Conservation (phyloP, 106 monocot genomes). For the Gastrodia elata region DNA sequence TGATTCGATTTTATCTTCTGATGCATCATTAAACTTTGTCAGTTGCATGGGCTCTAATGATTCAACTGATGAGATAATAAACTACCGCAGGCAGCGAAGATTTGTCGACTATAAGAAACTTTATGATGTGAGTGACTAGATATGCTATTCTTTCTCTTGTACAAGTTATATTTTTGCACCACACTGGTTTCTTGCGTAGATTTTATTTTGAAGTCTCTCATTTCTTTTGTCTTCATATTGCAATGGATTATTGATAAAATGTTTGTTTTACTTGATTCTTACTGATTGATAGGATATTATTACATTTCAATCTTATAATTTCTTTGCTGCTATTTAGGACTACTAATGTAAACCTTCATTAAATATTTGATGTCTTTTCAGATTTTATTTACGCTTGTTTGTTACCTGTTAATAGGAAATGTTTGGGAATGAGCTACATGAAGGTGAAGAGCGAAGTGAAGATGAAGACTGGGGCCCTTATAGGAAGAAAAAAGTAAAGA, state of each 20-base stretch:
- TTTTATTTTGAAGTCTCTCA: neutral
- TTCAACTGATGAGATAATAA: slow-evolving; percentile 28
- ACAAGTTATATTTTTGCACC: neutral
- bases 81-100: slow-evolving; percentile 40
- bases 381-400: neutral
- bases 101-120: slow-evolving; percentile 82
- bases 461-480: slow-evolving; percentile 87
- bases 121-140: slow-evolving; percentile 60
- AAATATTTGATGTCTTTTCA: neutral
- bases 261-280: too few relatives aligned
- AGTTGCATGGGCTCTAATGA: slow-evolving; percentile 28
- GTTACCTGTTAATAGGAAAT: slow-evolving; percentile 51
- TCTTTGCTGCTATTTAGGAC: neutral
- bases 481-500: slow-evolving; percentile 36
- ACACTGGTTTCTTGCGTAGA: neutral
- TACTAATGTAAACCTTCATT: too few relatives aligned
- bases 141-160: neutral
- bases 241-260: too few relatives aligned
- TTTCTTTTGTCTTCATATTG: too few relatives aligned
- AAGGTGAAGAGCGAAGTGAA: slow-evolving; percentile 50
- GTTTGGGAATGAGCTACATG: slow-evolving; percentile 65
- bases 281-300: too few relatives aligned
- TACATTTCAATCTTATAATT: neutral
- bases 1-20: slow-evolving; percentile 24
- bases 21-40: slow-evolving; percentile 27